phyloP scores from a whole-genome alignment of 2,329 filamentous ascomycete species.

The Nannizzia gypsea region DNA sequence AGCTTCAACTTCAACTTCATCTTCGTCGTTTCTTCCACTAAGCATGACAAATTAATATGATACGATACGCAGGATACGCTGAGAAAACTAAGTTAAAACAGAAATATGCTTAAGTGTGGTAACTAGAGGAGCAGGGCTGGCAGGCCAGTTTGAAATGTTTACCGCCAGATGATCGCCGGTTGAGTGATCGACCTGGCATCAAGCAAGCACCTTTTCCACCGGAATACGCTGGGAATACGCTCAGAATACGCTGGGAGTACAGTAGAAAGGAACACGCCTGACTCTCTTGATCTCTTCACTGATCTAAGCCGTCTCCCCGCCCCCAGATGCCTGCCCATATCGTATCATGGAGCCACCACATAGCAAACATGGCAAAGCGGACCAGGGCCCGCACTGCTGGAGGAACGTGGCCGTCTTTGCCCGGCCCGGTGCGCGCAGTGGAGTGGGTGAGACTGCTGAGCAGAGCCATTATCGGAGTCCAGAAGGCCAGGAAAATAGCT shows the following conservation, averaged over 20 bases:
- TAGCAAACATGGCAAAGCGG: constrained; percentile 1
- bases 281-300: no score
- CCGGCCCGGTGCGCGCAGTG: neutral
- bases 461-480: constrained; percentile 3
- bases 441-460: neutral
- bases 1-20: neutral
- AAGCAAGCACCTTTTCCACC: no score
- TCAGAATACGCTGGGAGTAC: no score
- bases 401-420: neutral
- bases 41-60: neutral
- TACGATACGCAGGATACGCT: neutral
- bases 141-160: neutral
- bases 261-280: no score
- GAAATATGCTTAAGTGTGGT: neutral
- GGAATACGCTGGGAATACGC: no score
- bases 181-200: neutral
- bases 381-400: neutral
- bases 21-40: neutral
- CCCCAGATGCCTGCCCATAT: constrained; percentile 4
- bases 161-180: neutral
- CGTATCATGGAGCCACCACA: constrained; percentile 6
- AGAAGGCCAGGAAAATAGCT: constrained; percentile 4
- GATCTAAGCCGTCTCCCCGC: neutral
- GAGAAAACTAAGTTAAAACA: neutral
- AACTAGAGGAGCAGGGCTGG: neutral